phyloP scores from a whole-genome alignment of 164 flowering plant species.

The Sextonia rubra region DNA sequence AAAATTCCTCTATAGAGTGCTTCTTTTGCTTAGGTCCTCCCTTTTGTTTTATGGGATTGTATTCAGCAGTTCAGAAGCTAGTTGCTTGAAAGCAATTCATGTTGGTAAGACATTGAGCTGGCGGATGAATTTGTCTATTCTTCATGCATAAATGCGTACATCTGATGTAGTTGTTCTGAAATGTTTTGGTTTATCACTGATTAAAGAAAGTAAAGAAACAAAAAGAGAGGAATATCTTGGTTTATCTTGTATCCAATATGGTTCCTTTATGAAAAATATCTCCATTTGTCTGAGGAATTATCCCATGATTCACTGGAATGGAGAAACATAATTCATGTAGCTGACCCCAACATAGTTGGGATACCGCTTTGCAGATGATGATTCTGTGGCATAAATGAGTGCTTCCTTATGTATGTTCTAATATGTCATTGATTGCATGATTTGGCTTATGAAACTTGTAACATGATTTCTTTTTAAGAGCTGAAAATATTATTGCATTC shows the following conservation, averaged over 20 bases:
- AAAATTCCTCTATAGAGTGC: background rate
- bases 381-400: background rate
- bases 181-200: background rate
- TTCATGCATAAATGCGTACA: background rate
- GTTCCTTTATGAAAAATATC: no score
- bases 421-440: background rate
- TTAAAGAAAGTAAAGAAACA: no score
- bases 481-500: background rate
- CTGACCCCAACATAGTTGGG: background rate
- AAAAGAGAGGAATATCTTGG: no score
- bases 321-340: no score
- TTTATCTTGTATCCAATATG: no score
- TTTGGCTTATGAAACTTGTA: background rate
- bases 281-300: no score
- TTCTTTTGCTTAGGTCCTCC: background rate
- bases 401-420: background rate
- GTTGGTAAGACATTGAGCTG: background rate
- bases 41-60: background rate
- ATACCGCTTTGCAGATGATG: background rate
- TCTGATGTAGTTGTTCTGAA: background rate
- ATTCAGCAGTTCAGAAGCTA: background rate
- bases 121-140: background rate
- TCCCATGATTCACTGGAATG: no score
- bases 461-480: background rate
- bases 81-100: background rate